Percentiles rank a stretch among this genome's conserved stretches.
phyloP scores from a whole-genome alignment of 768 basidiomycete species.

The Boletus coccyginus region DNA sequence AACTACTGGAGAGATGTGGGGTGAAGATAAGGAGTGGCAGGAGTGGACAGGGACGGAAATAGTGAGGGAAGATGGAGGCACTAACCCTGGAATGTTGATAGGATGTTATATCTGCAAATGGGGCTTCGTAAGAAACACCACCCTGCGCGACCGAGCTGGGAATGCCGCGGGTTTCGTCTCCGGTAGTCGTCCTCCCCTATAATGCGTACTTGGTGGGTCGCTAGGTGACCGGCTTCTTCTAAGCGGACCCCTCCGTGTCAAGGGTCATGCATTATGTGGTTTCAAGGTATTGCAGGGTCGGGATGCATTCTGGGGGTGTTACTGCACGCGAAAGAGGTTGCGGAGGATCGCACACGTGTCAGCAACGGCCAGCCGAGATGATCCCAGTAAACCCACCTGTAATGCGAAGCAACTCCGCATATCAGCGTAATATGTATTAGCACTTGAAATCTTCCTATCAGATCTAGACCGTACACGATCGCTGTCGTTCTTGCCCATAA shows the following conservation, averaged over 20 bases:
- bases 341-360: not conserved
- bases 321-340: not conserved
- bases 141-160: slow-evolving; percentile 15
- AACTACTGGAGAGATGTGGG: not conserved
- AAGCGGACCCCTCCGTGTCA: not conserved
- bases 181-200: slow-evolving; percentile 3
- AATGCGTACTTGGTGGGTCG: not conserved
- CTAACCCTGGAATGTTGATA: not conserved
- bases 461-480: no score
- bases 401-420: not conserved
- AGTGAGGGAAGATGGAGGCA: not conserved
- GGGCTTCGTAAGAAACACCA: slow-evolving; percentile 6
- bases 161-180: slow-evolving; percentile 20
- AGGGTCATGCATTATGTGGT: not conserved
- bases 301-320: not conserved
- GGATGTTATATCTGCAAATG: slow-evolving; percentile 23
- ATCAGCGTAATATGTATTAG: not conserved
- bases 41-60: not conserved
- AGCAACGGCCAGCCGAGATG: not conserved
- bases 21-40: slow-evolving; percentile 15
- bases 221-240: slow-evolving; percentile 4
- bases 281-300: not conserved
- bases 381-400: not conserved
- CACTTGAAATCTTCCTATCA: no score
- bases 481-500: no score